Evolutionary conservation across 495 filamentous ascomycete genomes (phyloP).

Genomic region (Aspergillus taichungensis): DNA sequence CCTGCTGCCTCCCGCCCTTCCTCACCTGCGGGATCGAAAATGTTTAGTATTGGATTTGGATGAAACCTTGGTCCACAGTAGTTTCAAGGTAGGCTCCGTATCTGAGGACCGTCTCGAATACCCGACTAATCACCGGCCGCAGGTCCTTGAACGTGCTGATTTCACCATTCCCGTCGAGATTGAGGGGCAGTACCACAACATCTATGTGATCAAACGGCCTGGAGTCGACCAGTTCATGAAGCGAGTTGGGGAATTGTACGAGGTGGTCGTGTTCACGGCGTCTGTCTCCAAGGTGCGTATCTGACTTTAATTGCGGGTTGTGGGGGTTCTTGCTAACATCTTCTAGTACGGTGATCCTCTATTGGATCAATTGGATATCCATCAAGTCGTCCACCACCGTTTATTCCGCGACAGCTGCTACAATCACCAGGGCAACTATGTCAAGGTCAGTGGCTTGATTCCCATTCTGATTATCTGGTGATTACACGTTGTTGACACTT

Average conservation of each 20-base stretch:
- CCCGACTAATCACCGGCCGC: conserved; percentile 19
- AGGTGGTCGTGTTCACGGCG: conserved; percentile 97
- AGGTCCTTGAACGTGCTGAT: conserved; percentile 97
- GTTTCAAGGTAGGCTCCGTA: conserved; percentile 73
- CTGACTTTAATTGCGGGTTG: neutral
- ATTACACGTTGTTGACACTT: neutral
- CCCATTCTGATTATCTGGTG: neutral
- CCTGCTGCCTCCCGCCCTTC: conserved; percentile 68
- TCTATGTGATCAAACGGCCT: conserved; percentile 97
- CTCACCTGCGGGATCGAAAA: conserved; percentile 76
- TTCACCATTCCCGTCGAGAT: conserved; percentile 99
- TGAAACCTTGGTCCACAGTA: conserved; percentile 98
- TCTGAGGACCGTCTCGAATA: neutral
- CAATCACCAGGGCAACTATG: conserved; percentile 98
- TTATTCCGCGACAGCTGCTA: conserved; percentile 98
- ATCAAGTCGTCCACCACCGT: conserved; percentile 91
- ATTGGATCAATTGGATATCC: conserved; percentile 94
- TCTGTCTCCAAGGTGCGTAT: conserved; percentile 85
- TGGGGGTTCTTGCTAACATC: conserved; percentile 6
- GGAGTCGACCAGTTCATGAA: conserved; percentile 99
- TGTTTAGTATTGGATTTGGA: conserved; percentile 94
- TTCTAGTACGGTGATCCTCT: conserved; percentile 88
- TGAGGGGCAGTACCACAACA: conserved; percentile 97
- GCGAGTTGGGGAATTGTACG: conserved; percentile 92
- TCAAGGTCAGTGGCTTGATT: conserved; percentile 52